Conservation (phyloP, 2,329 filamentous ascomycete species). For the Acarospora socialis region DNA sequence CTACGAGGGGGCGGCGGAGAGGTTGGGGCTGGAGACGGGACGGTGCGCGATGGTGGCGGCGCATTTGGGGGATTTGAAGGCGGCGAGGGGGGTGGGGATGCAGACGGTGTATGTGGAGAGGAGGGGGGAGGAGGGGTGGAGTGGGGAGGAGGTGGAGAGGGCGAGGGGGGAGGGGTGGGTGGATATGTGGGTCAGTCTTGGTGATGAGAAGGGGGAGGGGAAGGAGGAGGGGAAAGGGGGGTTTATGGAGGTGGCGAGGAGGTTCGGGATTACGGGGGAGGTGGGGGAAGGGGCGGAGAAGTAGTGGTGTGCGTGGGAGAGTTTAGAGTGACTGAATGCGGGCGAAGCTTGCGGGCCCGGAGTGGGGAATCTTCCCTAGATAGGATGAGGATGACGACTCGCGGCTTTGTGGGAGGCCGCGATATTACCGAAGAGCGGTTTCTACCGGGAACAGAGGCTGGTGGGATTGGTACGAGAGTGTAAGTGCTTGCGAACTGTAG, state of each 20-base stretch:
- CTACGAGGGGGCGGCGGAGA: conserved; percentile 52
- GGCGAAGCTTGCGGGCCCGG: no score
- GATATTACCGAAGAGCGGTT: no score
- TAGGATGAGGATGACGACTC: no score
- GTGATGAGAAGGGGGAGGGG: conserved; percentile 30
- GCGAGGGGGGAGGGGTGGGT: conserved; percentile 45
- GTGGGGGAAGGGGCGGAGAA: conserved; percentile 8
- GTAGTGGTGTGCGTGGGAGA: conserved; percentile 5
- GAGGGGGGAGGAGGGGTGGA: conserved; percentile 49
- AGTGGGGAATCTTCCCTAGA: no score
- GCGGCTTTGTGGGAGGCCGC: no score
- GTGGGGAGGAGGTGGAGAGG: conserved; percentile 34
- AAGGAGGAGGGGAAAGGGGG: conserved; percentile 34
- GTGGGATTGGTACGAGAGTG: no score
- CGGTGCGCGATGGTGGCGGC: conserved; percentile 67
- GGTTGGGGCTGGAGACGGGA: conserved; percentile 40
- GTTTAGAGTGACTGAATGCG: neutral
- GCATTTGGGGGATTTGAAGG: conserved; percentile 54
- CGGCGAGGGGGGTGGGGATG: conserved; percentile 49
- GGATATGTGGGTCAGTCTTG: conserved; percentile 45
- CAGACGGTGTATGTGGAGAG: conserved; percentile 63
- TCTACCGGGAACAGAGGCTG: no score
- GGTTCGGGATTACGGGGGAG: conserved; percentile 26
- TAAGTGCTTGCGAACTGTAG: no score
- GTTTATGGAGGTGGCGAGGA: conserved; percentile 37